These are phyloP conservation scores for Teunomyces stri DNA, from an alignment of 805 yeast species.

Conservation along the genomic window DNA sequence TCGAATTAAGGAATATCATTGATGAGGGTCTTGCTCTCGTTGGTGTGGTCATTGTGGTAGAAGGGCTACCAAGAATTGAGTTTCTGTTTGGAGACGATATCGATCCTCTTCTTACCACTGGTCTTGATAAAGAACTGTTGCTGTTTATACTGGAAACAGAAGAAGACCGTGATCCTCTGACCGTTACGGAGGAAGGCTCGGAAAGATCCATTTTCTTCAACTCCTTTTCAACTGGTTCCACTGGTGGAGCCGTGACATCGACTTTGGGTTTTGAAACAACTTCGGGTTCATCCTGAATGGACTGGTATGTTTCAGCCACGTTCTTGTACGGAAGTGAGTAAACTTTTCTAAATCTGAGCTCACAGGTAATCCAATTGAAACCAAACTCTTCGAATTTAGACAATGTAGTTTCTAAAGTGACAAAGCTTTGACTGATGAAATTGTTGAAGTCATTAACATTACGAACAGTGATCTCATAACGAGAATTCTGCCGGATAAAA, in stretches of 20 bases:
- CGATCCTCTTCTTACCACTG: slow-evolving; percentile 18
- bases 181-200: slow-evolving; percentile 8
- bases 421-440: slow-evolving; percentile 40
- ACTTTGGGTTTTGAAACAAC: no score
- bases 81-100: slow-evolving; percentile 16
- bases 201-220: slow-evolving; percentile 16
- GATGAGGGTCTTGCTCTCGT: slow-evolving; percentile 22
- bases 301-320: slow-evolving; percentile 18
- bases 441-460: slow-evolving; percentile 39
- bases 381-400: slow-evolving; percentile 37
- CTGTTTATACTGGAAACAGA: slow-evolving; percentile 25
- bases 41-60: slow-evolving; percentile 5
- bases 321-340: slow-evolving; percentile 27
- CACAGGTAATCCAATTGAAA: slow-evolving; percentile 41
- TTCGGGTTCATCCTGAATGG: not conserved
- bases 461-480: slow-evolving; percentile 32
- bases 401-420: slow-evolving; percentile 26
- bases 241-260: not conserved
- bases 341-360: slow-evolving; percentile 39
- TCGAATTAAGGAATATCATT: slow-evolving; percentile 22
- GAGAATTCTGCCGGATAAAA: slow-evolving; percentile 41
- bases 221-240: slow-evolving; percentile 8
- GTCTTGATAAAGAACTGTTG: slow-evolving; percentile 9
- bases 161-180: slow-evolving; percentile 25
- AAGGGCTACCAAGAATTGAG: slow-evolving; percentile 7